These are phyloP conservation scores for Ceratocystis smalleyi DNA, from an alignment of 2,329 filamentous ascomycete species.

Conservation along the genomic window DNA sequence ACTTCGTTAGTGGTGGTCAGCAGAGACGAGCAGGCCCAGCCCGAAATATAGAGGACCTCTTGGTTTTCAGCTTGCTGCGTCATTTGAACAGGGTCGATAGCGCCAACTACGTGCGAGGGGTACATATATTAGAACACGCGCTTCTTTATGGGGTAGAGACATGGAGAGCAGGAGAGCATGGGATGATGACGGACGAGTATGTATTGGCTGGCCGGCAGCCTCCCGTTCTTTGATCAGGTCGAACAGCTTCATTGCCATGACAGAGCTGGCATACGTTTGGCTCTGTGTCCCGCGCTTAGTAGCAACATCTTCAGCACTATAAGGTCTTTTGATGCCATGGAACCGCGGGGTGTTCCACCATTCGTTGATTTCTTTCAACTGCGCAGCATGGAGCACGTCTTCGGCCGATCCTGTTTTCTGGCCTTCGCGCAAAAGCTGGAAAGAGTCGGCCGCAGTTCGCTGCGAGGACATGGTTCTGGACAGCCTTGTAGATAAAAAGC, in stretches of 20 bases:
- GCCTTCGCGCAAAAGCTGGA: conserved; percentile 66
- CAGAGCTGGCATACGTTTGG: conserved; percentile 77
- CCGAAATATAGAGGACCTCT: conserved; percentile 88
- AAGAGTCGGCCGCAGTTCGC: conserved; percentile 51
- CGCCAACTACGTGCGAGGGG: conserved; percentile 51
- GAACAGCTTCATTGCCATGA: conserved; percentile 93
- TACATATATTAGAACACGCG: conserved; percentile 16
- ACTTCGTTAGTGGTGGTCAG: conserved; percentile 93
- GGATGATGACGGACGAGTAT: conserved; percentile 56
- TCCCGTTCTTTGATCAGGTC: conserved; percentile 67
- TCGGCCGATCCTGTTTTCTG: conserved; percentile 67
- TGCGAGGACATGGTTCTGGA: conserved; percentile 14
- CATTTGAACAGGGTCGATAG: conserved; percentile 98
- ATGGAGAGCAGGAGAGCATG: not conserved
- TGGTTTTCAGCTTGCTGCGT: conserved; percentile 94
- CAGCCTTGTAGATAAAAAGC: conserved; percentile 8
- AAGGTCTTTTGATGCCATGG: conserved; percentile 79
- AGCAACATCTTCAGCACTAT: conserved; percentile 78
- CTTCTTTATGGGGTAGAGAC: not conserved
- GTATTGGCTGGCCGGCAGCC: conserved; percentile 69
- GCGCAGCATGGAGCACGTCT: conserved; percentile 69
- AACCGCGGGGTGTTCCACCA: conserved; percentile 85
- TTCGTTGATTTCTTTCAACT: conserved; percentile 68
- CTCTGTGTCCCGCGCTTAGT: conserved; percentile 80
- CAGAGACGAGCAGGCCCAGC: conserved; percentile 92